These are phyloP conservation scores for Fusarium zealandicum DNA, from an alignment of 2,329 filamentous ascomycete species.

Conservation along the genomic window DNA sequence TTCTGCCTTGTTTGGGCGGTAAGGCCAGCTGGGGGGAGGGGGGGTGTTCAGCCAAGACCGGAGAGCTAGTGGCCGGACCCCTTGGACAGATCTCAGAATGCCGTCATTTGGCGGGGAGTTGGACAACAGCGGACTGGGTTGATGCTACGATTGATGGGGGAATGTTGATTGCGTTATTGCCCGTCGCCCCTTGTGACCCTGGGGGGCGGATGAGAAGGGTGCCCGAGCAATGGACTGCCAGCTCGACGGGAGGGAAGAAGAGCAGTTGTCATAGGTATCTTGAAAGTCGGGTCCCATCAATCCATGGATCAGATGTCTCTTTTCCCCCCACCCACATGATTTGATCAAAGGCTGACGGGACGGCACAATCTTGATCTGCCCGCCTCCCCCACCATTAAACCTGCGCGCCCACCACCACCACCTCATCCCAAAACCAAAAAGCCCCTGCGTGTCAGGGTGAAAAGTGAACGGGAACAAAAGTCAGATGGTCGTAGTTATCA, in stretches of 20 bases:
- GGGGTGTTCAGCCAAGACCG: conserved; percentile 7
- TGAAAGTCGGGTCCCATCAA: too few species aligned
- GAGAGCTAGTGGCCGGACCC: conserved; percentile 16
- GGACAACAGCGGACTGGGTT: conserved; percentile 3
- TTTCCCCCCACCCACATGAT: not conserved
- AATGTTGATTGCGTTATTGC: not conserved
- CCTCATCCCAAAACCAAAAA: conserved; percentile 4
- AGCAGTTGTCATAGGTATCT: too few species aligned
- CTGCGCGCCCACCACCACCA: conserved; percentile 2
- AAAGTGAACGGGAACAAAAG: conserved; percentile 12
- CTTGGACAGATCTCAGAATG: conserved; percentile 33
- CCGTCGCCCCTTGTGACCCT: too few species aligned
- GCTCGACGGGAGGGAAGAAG: too few species aligned
- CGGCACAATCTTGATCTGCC: conserved; percentile 31
- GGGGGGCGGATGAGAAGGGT: too few species aligned
- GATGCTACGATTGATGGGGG: not conserved
- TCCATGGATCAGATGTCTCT: not conserved
- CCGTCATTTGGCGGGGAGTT: conserved; percentile 35
- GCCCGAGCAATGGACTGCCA: too few species aligned
- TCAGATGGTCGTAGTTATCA: conserved; percentile 30
- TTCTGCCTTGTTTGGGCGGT: conserved; percentile 1
- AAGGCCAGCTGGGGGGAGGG: conserved; percentile 1
- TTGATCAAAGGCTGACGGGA: conserved; percentile 11
- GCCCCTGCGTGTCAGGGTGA: conserved; percentile 23
- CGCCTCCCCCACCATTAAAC: conserved; percentile 22